Conservation (phyloP, 2,329 filamentous ascomycete genomes). For the Cryphonectria parasitica region DNA sequence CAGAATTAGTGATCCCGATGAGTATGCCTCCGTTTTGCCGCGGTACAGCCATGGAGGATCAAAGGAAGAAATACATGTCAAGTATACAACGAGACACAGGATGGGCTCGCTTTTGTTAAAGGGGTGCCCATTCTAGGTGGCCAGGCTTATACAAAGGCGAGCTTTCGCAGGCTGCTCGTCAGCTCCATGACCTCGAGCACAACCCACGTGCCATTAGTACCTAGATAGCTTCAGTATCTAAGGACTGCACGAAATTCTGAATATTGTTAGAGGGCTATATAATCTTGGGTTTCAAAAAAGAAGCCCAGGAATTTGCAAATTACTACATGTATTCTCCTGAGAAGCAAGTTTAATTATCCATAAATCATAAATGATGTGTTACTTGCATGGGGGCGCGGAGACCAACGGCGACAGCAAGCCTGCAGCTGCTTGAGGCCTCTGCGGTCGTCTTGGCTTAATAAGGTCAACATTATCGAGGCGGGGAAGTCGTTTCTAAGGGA, state of each 20-base stretch:
- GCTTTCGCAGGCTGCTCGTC: conserved; percentile 46
- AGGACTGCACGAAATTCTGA: conserved; percentile 42
- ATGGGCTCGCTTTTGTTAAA: conserved; percentile 47
- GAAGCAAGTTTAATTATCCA: too few species aligned
- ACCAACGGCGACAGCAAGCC: conserved; percentile 47
- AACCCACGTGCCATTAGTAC: conserved; percentile 38
- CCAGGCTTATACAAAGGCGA: conserved; percentile 35
- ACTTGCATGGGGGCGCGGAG: conserved; percentile 44
- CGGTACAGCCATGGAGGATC: too few species aligned
- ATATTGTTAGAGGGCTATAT: conserved; percentile 46
- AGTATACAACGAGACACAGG: conserved; percentile 45
- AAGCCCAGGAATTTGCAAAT: conserved; percentile 17
- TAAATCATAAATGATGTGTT: conserved; percentile 35
- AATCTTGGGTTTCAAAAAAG: conserved; percentile 13
- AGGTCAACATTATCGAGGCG: too few species aligned
- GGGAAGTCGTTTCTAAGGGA: too few species aligned
- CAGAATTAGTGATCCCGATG: too few species aligned
- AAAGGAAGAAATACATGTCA: neutral
- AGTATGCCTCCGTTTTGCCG: too few species aligned
- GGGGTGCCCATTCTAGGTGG: conserved; percentile 43
- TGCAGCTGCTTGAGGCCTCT: conserved; percentile 44
- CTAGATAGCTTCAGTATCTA: conserved; percentile 35
- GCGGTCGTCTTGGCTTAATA: conserved; percentile 39
- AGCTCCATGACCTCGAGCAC: conserved; percentile 47
- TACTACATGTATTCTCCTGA: neutral